A percentile compares a stretch with the other conserved stretches of the same genome.
phyloP scores from a whole-genome alignment of 495 filamentous ascomycete genomes.

The Amniculicola lignicola region DNA sequence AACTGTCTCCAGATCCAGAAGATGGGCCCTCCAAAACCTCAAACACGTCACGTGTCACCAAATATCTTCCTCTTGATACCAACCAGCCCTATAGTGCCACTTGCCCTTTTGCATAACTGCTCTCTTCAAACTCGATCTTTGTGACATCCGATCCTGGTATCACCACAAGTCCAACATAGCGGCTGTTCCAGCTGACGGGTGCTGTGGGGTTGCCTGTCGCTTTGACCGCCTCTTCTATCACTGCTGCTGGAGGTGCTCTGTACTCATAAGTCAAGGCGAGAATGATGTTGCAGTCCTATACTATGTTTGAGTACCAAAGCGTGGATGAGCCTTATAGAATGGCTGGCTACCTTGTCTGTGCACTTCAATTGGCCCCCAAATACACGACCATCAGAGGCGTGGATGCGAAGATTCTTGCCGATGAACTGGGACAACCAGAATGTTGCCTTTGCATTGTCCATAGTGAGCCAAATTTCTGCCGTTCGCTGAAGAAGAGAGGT shows the following conservation, averaged over 20 bases:
- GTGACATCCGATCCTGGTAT: constrained; percentile 81
- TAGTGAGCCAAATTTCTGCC: too few species aligned
- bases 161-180: constrained; percentile 86
- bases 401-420: constrained; percentile 69
- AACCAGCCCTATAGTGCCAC: too few species aligned
- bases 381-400: constrained; percentile 79
- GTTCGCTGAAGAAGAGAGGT: too few species aligned
- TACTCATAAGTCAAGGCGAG: constrained; percentile 85
- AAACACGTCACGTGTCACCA: too few species aligned
- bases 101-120: constrained; percentile 9
- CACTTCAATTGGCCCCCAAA: constrained; percentile 92
- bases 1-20: too few species aligned
- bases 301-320: not conserved
- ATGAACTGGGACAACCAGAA: constrained; percentile 46
- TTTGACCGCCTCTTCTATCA: constrained; percentile 22
- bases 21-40: too few species aligned
- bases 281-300: constrained; percentile 78
- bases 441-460: constrained; percentile 32
- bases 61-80: too few species aligned
- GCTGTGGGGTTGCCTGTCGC: constrained; percentile 41
- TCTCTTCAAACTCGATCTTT: constrained; percentile 83
- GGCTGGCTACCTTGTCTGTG: constrained; percentile 78
- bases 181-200: constrained; percentile 68
- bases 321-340: not conserved
- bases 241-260: constrained; percentile 56